These are phyloP conservation scores for Aspergillus flavus DNA, from an alignment of 2,329 filamentous ascomycete species.

Conservation along the genomic window DNA sequence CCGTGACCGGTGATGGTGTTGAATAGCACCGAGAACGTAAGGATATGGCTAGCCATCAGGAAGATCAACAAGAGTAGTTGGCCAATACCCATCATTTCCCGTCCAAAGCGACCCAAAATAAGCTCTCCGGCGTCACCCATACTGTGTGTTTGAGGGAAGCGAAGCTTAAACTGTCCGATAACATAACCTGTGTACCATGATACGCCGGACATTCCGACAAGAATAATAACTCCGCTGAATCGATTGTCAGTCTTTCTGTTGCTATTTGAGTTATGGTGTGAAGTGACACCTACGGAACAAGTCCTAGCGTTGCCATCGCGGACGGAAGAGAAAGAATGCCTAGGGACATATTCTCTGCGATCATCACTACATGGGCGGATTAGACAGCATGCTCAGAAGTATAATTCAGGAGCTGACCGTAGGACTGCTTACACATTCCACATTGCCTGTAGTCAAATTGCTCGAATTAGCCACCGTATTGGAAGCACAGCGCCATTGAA, in stretches of 20 bases:
- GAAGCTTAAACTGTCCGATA: conserved; percentile 60
- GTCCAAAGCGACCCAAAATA: conserved; percentile 63
- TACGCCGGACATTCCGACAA: conserved; percentile 56
- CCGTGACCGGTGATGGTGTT: conserved; percentile 64
- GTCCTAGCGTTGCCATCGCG: conserved; percentile 56
- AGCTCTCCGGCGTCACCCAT: conserved; percentile 69
- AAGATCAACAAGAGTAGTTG: conserved; percentile 68
- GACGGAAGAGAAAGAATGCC: conserved; percentile 60
- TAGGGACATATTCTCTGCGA: conserved; percentile 61
- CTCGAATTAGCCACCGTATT: background rate
- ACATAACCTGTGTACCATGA: conserved; percentile 63
- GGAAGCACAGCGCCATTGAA: background rate
- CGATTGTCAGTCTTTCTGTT: background rate
- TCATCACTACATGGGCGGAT: conserved; percentile 48
- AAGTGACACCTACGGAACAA: conserved; percentile 49
- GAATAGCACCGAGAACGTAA: conserved; percentile 70
- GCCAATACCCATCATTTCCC: conserved; percentile 63
- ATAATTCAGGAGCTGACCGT: background rate
- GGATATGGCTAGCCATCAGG: conserved; percentile 69
- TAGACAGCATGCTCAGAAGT: conserved; percentile 3
- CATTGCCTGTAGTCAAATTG: conserved; percentile 32
- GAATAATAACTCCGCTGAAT: conserved; percentile 53
- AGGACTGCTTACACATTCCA: conserved; percentile 35
- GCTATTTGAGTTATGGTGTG: background rate
- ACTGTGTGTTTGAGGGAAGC: conserved; percentile 61